Evolutionary conservation across 2,329 filamentous ascomycete species (phyloP), one percentile per base, ranked within the genome.

Genomic region (Fusarium nelsonii): DNA sequence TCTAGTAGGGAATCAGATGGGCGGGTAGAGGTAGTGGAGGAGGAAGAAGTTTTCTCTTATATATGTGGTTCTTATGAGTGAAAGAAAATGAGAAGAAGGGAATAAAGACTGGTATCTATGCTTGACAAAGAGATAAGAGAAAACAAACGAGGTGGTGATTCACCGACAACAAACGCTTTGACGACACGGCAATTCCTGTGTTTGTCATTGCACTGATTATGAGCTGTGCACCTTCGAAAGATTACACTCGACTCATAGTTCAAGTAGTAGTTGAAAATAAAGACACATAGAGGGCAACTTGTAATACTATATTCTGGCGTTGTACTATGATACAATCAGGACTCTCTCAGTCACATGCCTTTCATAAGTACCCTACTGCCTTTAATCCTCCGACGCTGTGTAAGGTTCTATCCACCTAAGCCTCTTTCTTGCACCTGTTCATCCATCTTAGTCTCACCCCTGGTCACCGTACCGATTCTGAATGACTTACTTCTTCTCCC

Each of bases 281-380:
- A 18, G 26, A 28, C n/a, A 26, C n/a, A 48, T 53, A 23, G 18
- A 63, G 52, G 52, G 49, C 34, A 58, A 58, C 41, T 14, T 55
- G 52, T 63, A 52, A 45, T 58, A 67, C 62, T 52, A 16, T 57
- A 43, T 50, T 63, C 6, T 18, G 33, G 57, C 18, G 15, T 26
- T 58, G 63, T 44, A 36, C 23, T 18, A 53, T 45, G 45, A 41
- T 59, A 52, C 44, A 48, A 46, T 18, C 36, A 45, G 11, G 26
- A 18, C 37, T n/a, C 9, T 18, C 30, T 8, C 1, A 12, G 18
- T 50, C 44, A 34, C 18, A 33, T 26, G 34, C 20, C 30, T 20
- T 40, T 26, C 32, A 6, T 45, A 11, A n/a, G 39, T 32, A 6
- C n/a, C 34, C n/a, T 16, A 4, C 10, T 28, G 4, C n/a, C 6